Evolutionary conservation across 1,284 basidiomycete species (phyloP).

Genomic region (Abortiporus biennis): DNA sequence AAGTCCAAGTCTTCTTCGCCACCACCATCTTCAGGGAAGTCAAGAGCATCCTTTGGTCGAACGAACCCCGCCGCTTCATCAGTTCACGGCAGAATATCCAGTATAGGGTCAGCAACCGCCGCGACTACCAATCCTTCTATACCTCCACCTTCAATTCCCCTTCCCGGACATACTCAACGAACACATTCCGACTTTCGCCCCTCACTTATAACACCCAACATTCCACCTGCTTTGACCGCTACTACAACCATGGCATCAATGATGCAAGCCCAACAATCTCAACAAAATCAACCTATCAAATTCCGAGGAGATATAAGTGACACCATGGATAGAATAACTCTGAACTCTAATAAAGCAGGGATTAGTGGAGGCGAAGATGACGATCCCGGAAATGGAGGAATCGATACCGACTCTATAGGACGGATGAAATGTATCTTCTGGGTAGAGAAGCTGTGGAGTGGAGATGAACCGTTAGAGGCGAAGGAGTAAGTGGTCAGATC

Average conservation of each 20-base stretch:
- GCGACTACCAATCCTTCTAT: no score
- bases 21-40: neutral
- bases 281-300: no score
- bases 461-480: slow-evolving; percentile 38
- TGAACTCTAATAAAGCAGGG: neutral
- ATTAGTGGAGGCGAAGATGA: neutral
- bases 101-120: slow-evolving; percentile 1
- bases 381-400: neutral
- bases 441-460: slow-evolving; percentile 53
- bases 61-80: neutral
- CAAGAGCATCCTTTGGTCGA: slow-evolving; percentile 1
- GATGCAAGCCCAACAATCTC: no score
- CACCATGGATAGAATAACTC: neutral
- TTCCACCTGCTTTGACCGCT: slow-evolving; percentile 32
- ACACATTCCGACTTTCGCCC: slow-evolving; percentile 15
- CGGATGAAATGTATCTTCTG: slow-evolving; percentile 45
- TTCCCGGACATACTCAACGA: no score
- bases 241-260: slow-evolving; percentile 49
- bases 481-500: no score
- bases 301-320: neutral
- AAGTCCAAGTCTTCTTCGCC: neutral
- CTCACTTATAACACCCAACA: slow-evolving; percentile 19
- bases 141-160: no score
- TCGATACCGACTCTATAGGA: slow-evolving; percentile 51
- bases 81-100: neutral